Evolutionary conservation across 192 early-diverging fungal genomes (phyloP).

Genomic region (Podochytrium sp.): DNA sequence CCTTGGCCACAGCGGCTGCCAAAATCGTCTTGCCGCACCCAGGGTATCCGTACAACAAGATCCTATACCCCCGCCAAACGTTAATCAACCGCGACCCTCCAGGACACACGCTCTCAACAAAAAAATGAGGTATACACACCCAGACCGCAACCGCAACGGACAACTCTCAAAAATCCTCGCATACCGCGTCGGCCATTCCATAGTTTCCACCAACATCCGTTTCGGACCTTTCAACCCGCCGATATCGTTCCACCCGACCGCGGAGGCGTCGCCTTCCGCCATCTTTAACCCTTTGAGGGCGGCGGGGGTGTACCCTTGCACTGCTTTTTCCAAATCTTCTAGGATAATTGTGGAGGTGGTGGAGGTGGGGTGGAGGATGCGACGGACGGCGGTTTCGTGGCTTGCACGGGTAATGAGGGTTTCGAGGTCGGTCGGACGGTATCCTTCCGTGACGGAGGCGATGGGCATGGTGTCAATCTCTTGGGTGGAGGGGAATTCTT

Average conservation of each 20-base stretch:
- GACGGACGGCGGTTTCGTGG: conserved; percentile 79
- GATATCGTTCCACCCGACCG: conserved; percentile 85
- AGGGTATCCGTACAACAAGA: conserved; percentile 94
- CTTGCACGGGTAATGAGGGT: conserved; percentile 77
- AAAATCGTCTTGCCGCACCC: conserved; percentile 99
- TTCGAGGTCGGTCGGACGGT: conserved; percentile 79
- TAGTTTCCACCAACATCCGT: conserved; percentile 81
- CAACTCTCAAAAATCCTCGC: conserved; percentile 87
- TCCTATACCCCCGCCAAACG: conserved; percentile 41
- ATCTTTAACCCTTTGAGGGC: conserved; percentile 80
- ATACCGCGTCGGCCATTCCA: conserved; percentile 96
- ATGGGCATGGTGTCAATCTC: conserved; percentile 72
- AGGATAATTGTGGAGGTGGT: conserved; percentile 47
- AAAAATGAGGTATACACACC: conserved; percentile 46
- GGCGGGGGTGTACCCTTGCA: conserved; percentile 78
- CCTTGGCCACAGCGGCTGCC: conserved; percentile 92
- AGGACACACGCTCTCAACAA: too few relatives aligned
- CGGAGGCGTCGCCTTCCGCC: conserved; percentile 60
- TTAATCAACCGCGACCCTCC: too few relatives aligned
- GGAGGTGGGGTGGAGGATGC: conserved; percentile 26
- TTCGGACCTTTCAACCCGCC: conserved; percentile 85
- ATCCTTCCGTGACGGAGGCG: conserved; percentile 85
- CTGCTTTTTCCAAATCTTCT: conserved; percentile 75
- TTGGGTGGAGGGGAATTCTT: conserved; percentile 50
- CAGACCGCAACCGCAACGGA: conserved; percentile 88